Conservation (phyloP, 257 asterid genomes). For the Solanum raphanifolium region DNA sequence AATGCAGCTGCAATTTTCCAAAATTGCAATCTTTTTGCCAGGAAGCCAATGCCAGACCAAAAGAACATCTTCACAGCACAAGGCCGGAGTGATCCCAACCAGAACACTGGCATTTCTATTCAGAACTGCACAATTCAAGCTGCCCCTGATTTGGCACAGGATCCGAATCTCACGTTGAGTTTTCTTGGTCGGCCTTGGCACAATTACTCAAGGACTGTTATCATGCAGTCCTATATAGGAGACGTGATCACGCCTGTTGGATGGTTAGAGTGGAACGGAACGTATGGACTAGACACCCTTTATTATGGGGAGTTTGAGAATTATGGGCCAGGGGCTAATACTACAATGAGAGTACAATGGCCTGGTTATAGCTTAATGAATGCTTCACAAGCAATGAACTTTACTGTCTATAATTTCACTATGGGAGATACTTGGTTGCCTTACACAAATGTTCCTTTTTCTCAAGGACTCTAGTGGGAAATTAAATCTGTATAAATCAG, state of each 20-base stretch:
- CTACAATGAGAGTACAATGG: constrained; percentile 12
- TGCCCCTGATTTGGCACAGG: constrained; percentile 9
- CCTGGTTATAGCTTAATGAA: constrained; percentile 15
- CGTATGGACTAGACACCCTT: constrained; percentile 5
- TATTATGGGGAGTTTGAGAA: constrained; percentile 11
- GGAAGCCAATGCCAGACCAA: constrained; percentile 12
- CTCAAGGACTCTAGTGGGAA: constrained; percentile 2
- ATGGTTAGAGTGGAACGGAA: constrained; percentile 14
- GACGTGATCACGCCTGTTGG: constrained; percentile 6
- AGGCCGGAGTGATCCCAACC: constrained; percentile 13
- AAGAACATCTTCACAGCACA: constrained; percentile 11
- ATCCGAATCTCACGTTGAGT: neutral
- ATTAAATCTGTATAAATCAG: neutral
- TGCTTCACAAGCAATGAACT: constrained; percentile 18
- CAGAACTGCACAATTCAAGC: constrained; percentile 12
- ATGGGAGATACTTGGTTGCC: constrained; percentile 31
- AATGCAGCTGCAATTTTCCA: constrained; percentile 1
- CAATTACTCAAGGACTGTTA: constrained; percentile 9
- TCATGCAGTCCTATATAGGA: constrained; percentile 12
- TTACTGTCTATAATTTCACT: constrained; percentile 26
- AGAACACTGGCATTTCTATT: constrained; percentile 11
- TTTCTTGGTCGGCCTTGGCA: constrained; percentile 14
- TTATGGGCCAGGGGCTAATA: constrained; percentile 13
- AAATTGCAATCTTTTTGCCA: constrained; percentile 1
- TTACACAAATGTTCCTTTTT: constrained; percentile 16